Evolutionary conservation across 2,329 filamentous ascomycete genomes (phyloP), one percentile per base, ranked within the genome.

Genomic region (Fusarium redolens): DNA sequence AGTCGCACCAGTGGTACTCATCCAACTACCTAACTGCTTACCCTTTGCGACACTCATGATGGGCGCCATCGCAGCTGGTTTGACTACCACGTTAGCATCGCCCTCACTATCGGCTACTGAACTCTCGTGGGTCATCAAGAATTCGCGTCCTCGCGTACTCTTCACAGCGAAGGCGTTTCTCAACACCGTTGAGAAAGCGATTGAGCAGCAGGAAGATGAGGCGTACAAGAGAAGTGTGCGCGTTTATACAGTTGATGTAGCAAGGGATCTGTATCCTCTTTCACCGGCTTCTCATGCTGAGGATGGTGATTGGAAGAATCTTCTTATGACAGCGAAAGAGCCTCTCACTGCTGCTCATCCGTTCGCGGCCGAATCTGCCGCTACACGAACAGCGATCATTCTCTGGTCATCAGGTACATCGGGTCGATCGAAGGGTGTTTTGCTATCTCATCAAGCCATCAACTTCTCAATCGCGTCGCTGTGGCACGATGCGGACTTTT

Each of bases 341-440:
- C 48, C 91, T 87, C 86, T 83, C 85, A 22, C 78, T 82, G 33
- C 80, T 73, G 22, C 81, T 79, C 78, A 79, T 4, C 80, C 83
- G 15, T 84, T 87, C 65, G 77, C 75, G 1, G 47, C 75, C 14
- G 65, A 71, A 30, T 78, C 74, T 17, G 71, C 78, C 2, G 20
- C 47, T 9, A 91, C 91, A 73, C 93, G 93, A 78, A 91, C 89
- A 5, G 83, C 83, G 44, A 74, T 85, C 3, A 83, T 85, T 52
- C 79, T 85, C 57, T 85, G 83, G 83, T 85, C 83, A 0, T 90
- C 87, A 1, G 88, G 92, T 17, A 93, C 91, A 0, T 95, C 93
- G 0, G 93, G 93, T 3, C 85, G 92, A 1, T 92, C 92, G 17
- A 95, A 95, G 78, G 92, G 92, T 41, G 92, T 94, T 3, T 87